phyloP scores from a whole-genome alignment of 2,329 filamentous ascomycete species.

The Coleophoma cylindrospora region DNA sequence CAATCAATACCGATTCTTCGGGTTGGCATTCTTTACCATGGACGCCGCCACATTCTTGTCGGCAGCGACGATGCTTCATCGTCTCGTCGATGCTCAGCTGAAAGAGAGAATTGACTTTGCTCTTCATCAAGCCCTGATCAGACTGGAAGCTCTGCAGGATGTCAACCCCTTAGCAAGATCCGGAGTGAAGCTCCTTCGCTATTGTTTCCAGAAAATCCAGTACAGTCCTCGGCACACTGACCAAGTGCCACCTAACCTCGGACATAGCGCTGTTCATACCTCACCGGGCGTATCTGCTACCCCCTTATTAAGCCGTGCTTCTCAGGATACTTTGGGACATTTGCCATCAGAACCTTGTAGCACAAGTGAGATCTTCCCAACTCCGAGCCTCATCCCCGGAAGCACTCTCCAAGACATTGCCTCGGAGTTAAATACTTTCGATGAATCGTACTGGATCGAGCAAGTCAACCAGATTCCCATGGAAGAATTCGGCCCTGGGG shows the following conservation, averaged over 20 bases:
- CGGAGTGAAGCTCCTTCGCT: not conserved
- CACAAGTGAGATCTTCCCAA: not conserved
- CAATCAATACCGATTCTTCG: not conserved
- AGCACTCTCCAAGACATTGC: too few species aligned
- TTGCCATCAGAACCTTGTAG: not conserved
- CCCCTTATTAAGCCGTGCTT: not conserved
- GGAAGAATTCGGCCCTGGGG: not conserved
- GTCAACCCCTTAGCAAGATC: not conserved
- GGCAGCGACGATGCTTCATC: not conserved
- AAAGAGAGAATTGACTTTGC: not conserved
- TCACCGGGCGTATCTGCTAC: not conserved
- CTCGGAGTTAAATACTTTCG: slow-evolving; percentile 28
- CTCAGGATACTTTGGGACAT: not conserved
- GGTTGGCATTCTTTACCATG: slow-evolving; percentile 2
- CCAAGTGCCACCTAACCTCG: not conserved
- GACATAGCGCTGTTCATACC: not conserved
- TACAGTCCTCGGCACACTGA: not conserved
- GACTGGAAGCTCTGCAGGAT: not conserved
- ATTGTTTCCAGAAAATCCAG: not conserved
- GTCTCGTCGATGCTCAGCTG: not conserved
- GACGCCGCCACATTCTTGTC: slow-evolving; percentile 1
- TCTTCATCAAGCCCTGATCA: not conserved
- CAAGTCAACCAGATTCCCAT: not conserved
- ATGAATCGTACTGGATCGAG: not conserved
- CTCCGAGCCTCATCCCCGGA: not conserved